These are phyloP conservation scores for Sporisorium iseilematis-ciliati DNA, from an alignment of 1,284 basidiomycete genomes.

Conservation along the genomic window DNA sequence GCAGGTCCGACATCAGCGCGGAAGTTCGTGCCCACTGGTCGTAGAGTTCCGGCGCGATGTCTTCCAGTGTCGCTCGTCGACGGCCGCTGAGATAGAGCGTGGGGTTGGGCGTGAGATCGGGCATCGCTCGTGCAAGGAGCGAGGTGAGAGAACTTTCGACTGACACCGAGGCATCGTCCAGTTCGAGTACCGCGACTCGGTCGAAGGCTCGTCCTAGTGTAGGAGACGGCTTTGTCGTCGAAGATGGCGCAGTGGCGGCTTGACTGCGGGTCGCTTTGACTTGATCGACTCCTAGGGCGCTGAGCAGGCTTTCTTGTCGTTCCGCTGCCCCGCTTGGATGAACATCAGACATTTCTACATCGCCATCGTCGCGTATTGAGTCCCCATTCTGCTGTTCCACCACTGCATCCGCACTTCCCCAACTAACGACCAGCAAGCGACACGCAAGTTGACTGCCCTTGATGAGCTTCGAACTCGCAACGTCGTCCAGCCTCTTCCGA, in stretches of 20 bases:
- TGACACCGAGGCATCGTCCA: slow-evolving; percentile 37
- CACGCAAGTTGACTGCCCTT: slow-evolving; percentile 24
- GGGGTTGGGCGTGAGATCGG: slow-evolving; percentile 28
- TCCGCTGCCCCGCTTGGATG: neutral
- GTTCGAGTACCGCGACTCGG: slow-evolving; percentile 26
- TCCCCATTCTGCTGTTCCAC: neutral
- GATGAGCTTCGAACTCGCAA: slow-evolving; percentile 19
- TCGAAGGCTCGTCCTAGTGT: slow-evolving; percentile 21
- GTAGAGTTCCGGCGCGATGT: slow-evolving; percentile 16
- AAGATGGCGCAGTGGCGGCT: neutral
- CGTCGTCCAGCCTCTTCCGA: slow-evolving; percentile 21
- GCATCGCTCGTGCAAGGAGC: slow-evolving; percentile 20
- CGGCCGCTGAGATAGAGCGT: slow-evolving; percentile 3
- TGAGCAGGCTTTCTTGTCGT: slow-evolving; percentile 1
- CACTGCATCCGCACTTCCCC: slow-evolving; percentile 10
- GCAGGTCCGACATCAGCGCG: slow-evolving; percentile 23
- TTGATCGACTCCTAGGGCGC: slow-evolving; percentile 14
- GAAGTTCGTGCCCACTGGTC: slow-evolving; percentile 30
- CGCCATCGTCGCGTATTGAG: neutral
- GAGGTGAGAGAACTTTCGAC: slow-evolving; percentile 20
- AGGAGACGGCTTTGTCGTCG: slow-evolving; percentile 2
- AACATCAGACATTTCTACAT: slow-evolving; percentile 29
- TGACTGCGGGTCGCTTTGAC: slow-evolving; percentile 4
- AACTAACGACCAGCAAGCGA: slow-evolving; percentile 34
- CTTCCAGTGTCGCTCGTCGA: slow-evolving; percentile 29